These are phyloP conservation scores for Ramaria rubella DNA, from an alignment of 768 basidiomycete genomes.

Conservation along the genomic window DNA sequence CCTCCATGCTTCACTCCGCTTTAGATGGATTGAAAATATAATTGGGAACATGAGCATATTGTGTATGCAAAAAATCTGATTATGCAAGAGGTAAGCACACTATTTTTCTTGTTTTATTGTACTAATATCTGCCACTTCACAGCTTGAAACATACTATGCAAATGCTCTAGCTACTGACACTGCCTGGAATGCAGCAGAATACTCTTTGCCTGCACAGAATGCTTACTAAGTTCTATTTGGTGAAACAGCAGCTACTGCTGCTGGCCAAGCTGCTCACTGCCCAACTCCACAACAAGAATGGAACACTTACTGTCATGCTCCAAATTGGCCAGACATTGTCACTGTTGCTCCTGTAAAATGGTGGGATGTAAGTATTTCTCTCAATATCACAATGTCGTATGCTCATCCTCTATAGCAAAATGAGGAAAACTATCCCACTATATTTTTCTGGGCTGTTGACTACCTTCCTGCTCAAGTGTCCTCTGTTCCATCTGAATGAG, in stretches of 20 bases:
- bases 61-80: background rate
- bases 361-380: constrained; percentile 8
- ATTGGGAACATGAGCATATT: background rate
- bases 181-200: background rate
- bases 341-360: background rate
- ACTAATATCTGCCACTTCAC: background rate
- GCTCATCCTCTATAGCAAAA: background rate
- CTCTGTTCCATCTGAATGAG: constrained; percentile 11
- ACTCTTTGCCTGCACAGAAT: no score
- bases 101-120: background rate
- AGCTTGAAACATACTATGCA: background rate
- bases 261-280: background rate
- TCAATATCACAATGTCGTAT: background rate
- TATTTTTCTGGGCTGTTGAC: constrained; percentile 11
- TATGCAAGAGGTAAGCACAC: background rate
- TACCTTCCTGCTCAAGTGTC: constrained; percentile 14
- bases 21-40: background rate
- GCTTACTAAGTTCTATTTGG: background rate
- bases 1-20: background rate
- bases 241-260: background rate
- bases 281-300: background rate
- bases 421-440: no score
- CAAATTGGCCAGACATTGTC: background rate
- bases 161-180: background rate
- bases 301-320: background rate